These are phyloP conservation scores for Tylopilus orsonianus DNA, from an alignment of 1,284 basidiomycete genomes.

Conservation along the genomic window DNA sequence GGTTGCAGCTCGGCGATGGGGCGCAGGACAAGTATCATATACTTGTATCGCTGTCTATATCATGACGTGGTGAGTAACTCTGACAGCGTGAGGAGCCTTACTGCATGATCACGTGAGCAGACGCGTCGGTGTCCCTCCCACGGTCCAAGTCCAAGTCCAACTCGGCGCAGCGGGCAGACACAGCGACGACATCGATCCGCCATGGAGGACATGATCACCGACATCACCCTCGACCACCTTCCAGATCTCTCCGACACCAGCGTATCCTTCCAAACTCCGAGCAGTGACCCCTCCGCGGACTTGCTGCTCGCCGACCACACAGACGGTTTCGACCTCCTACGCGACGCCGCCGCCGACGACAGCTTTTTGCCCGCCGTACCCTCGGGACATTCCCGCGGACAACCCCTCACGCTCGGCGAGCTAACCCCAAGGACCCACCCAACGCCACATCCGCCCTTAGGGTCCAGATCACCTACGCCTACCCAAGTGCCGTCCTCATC, in stretches of 20 bases:
- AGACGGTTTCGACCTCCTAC: constrained; percentile 40
- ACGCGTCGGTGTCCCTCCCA: constrained; percentile 32
- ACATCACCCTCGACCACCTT: constrained; percentile 48
- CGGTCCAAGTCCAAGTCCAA: constrained; percentile 7
- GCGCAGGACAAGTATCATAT: too few relatives aligned
- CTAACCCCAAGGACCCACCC: constrained; percentile 37
- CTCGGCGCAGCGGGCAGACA: too few relatives aligned
- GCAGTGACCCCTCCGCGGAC: constrained; percentile 34
- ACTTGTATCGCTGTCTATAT: background rate
- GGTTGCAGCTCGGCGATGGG: constrained; percentile 8
- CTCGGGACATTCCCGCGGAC: constrained; percentile 21
- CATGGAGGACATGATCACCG: constrained; percentile 25
- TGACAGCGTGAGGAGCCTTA: too few relatives aligned
- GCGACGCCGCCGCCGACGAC: constrained; percentile 32
- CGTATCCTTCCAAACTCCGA: constrained; percentile 55
- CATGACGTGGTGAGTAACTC: background rate
- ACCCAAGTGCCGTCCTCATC: constrained; percentile 17
- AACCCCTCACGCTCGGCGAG: constrained; percentile 36
- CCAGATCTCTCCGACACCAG: constrained; percentile 47
- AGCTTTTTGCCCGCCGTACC: constrained; percentile 35
- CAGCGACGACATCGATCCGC: background rate
- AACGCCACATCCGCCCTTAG: constrained; percentile 5
- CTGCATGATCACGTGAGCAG: constrained; percentile 24
- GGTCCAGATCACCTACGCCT: constrained; percentile 11
- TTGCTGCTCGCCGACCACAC: constrained; percentile 42